phyloP scores from a whole-genome alignment of 805 yeast species.

The Candida koratica region DNA sequence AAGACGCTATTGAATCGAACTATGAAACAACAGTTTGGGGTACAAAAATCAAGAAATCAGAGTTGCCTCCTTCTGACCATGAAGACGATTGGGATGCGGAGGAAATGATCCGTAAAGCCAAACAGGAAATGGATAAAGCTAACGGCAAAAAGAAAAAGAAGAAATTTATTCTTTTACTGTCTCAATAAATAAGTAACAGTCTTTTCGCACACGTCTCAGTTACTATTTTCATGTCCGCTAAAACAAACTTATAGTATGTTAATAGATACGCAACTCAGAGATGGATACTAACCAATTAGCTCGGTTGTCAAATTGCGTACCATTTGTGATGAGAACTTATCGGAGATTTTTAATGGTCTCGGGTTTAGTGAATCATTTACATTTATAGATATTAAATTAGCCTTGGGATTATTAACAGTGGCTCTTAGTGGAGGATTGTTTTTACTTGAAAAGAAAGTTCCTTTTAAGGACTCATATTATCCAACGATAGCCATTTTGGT shows the following conservation, averaged over 20 bases:
- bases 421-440: conserved; percentile 44
- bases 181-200: neutral
- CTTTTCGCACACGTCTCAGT: neutral
- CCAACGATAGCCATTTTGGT: conserved; percentile 34
- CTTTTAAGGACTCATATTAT: conserved; percentile 38
- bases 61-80: conserved; percentile 20
- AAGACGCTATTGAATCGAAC: neutral
- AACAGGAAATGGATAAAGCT: conserved; percentile 38
- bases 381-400: conserved; percentile 44
- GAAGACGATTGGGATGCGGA: conserved; percentile 48
- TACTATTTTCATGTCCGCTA: conserved; percentile 1
- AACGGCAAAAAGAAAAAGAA: conserved; percentile 42
- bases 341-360: conserved; percentile 36
- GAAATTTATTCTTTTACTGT: conserved; percentile 34
- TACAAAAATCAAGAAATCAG: conserved; percentile 48
- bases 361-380: conserved; percentile 48
- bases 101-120: conserved; percentile 50
- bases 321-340: conserved; percentile 48
- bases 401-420: conserved; percentile 47
- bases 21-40: conserved; percentile 72
- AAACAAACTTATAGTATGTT: conserved; percentile 28
- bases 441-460: conserved; percentile 45
- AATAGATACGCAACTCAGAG: neutral
- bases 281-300: conserved; percentile 18
- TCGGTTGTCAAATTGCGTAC: conserved; percentile 47